A percentile compares a stretch with the other conserved stretches of the same genome.
Evolutionary conservation across 2,329 filamentous ascomycete species (phyloP).

Genomic region (Monosporascus sp.): DNA sequence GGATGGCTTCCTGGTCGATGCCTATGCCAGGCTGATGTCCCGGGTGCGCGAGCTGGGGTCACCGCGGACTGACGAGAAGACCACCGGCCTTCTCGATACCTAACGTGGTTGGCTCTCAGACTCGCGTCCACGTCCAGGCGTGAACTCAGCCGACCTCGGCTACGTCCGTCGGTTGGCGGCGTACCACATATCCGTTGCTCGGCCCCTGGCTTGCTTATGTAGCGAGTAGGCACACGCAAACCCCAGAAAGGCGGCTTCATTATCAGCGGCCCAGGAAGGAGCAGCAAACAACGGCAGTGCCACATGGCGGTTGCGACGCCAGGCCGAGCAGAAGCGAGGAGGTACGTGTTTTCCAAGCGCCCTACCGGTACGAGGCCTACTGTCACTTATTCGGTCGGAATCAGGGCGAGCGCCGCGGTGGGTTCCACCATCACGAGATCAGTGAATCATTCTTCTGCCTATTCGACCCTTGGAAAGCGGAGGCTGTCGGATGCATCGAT

Average conservation of each 20-base stretch:
- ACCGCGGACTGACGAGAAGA: background rate
- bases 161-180: conserved; percentile 6
- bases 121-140: background rate
- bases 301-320: background rate
- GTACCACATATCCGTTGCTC: conserved; percentile 5
- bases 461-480: too few species aligned
- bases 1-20: conserved; percentile 13
- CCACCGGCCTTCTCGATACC: too few species aligned
- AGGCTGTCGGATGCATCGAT: too few species aligned
- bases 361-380: conserved; percentile 17
- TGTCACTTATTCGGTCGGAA: conserved; percentile 10
- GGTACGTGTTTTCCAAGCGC: conserved; percentile 13
- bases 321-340: conserved; percentile 9
- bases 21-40: conserved; percentile 13
- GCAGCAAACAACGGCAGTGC: background rate
- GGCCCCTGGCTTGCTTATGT: conserved; percentile 3
- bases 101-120: background rate
- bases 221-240: conserved; percentile 4
- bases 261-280: too few species aligned
- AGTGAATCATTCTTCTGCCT: too few species aligned
- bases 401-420: background rate
- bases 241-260: background rate
- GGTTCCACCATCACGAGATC: too few species aligned
- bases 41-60: conserved; percentile 5
- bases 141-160: background rate